Evolutionary conservation across 1,139 yeast species (phyloP).

Genomic region (Maudiozyma humilis): DNA sequence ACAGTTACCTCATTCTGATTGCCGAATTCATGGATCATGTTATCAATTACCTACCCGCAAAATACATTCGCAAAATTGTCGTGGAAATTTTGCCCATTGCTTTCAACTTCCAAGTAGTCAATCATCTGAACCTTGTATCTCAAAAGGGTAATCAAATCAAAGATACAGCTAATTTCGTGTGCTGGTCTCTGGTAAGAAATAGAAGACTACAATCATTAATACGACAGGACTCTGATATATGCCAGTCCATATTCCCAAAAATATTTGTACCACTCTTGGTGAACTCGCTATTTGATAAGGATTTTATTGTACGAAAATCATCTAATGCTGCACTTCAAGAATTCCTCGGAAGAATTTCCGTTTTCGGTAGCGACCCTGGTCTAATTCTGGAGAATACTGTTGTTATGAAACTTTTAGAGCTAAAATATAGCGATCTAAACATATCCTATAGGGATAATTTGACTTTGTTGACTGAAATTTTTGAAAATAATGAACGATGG

Average conservation of each 20-base stretch:
- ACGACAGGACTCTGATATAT: no score
- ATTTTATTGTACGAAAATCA: constrained; percentile 67
- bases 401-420: constrained; percentile 50
- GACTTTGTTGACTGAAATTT: constrained; percentile 24
- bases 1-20: constrained; percentile 28
- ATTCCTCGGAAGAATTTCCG: constrained; percentile 54
- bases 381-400: constrained; percentile 14
- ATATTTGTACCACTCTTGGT: constrained; percentile 42
- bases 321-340: constrained; percentile 85
- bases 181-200: constrained; percentile 53
- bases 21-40: constrained; percentile 33
- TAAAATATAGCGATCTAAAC: constrained; percentile 42
- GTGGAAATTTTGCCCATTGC: constrained; percentile 33
- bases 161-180: constrained; percentile 76
- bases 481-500: no score
- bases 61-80: constrained; percentile 8
- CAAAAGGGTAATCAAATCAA: constrained; percentile 61
- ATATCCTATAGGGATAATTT: constrained; percentile 36
- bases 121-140: constrained; percentile 34
- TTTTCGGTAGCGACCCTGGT: neutral
- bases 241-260: constrained; percentile 18
- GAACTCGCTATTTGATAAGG: constrained; percentile 61
- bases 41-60: constrained; percentile 15
- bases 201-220: constrained; percentile 21
- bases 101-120: constrained; percentile 44